Base-by-base conservation (phyloP, 176 grass and related monocot genomes). In the Triticum timopheevii region DNA sequence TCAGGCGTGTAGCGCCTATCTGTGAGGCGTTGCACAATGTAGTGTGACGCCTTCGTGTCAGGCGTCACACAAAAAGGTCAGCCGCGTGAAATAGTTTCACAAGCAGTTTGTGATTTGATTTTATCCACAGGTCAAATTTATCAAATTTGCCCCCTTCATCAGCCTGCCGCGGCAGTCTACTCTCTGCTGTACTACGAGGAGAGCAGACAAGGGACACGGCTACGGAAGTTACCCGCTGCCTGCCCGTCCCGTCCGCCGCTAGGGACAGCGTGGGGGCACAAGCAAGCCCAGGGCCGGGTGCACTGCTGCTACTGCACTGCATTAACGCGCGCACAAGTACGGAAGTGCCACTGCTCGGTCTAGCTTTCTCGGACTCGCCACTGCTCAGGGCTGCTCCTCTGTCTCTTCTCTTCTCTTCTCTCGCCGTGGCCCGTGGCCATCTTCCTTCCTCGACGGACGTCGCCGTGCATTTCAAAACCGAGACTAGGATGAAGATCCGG, bases 241-340 rank as follows among this genome's bases (percentile, higher is more conserved):
- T 76, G 77, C 27, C 77, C 39, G 73, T 54, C 27, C 77, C 23
- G 73, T 54, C 84, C 84, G 6, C 23, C 65, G 84, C 64, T 78
- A 86, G n/a, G 72, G 83, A 78, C 88, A 72, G 24, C 3, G 66
- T 9, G 38, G 28, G 44, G 47, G 34, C 65, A 49, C 20, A 35
- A 56, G 78, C 23, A 16, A 1, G 36, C 39, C 40, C 28, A 8
- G 5, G 69, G 27, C 7, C 8, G 36, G 22, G 52, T 61, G 42
- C 64, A 36, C 45, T 79, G 76, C 47, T 8, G 50, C 50, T 5
- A 54, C 50, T 17, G 49, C 49, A 52, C 49, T 54, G 15, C 44
- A 52, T 50, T 50, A 49, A 76, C 45, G 27, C 73, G n/a, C 24
- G 27, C 86, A 34, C 86, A 45, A 56, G 65, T 27, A 27, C 58